Base-by-base conservation (phyloP, 805 yeast species). In the Saturnispora galanensis region DNA sequence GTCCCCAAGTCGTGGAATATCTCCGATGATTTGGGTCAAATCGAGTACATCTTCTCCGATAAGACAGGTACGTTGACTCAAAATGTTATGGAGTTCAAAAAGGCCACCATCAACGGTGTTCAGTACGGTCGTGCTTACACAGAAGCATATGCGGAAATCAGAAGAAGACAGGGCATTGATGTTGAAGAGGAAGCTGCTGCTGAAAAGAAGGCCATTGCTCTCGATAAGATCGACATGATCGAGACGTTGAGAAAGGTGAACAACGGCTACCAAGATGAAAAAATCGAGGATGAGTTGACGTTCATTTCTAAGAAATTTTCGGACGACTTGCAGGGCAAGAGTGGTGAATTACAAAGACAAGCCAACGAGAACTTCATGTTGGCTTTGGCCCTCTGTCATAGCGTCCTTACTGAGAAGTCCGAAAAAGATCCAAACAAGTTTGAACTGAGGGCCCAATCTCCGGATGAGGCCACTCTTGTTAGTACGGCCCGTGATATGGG, bases 381-480 rank as follows among this genome's bases (percentile, higher is more conserved):
- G 35, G 77, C 84, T 0, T 65, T 84, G 41, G 85, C 90, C 0
- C 65, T 84, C 31, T 84, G 94, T 65, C 93, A 84, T 57, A 78
- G 89, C 44, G 93, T 84, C 18, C 60, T 84, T 37, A 74, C 79
- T 28, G 94, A 84, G 55, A 72, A 74, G 33, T 79, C 80, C 49
- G 79, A 79, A 34, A 69, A 70, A 21, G 70, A 77, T 52, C 78
- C 85, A 2, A 71, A 65, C 1, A 79, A 71, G 48, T 52, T 73
- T 42, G 66, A 76, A 21, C 63, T 82, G 33, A 80, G 81, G 55
- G 93, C 93, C 0, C 93, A 84, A 58, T 80, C 88, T 21, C 94
- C 94, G 0, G 94, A 84, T 68, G 94, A 84, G 62, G 88, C 89
- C 26, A 93, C 94, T 0, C 70, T 84, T 46, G 94, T 84, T 12